Conservation (phyloP, 495 filamentous ascomycete genomes). For the Neurospora sp. region DNA sequence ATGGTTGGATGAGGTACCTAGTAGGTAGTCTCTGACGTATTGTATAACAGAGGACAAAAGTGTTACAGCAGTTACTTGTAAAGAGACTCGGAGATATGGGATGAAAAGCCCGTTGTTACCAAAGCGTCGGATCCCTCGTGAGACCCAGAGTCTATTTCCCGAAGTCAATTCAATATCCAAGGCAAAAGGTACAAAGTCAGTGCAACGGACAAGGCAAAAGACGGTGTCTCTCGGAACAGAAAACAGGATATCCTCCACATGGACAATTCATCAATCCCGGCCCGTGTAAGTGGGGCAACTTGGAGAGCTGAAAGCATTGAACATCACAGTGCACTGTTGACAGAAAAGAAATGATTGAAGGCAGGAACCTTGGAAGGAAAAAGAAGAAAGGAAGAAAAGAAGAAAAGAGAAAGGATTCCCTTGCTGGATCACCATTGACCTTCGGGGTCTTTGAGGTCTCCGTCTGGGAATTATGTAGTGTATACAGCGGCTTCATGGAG, state of each 20-base stretch:
- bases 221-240: neutral
- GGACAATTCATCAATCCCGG: neutral
- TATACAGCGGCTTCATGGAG: neutral
- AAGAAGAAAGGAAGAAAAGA: neutral
- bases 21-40: neutral
- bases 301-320: neutral
- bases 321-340: neutral
- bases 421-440: too few species aligned
- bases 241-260: neutral
- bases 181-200: neutral
- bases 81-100: neutral
- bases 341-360: neutral
- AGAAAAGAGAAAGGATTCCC: neutral
- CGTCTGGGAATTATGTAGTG: neutral
- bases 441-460: neutral
- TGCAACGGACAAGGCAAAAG: neutral
- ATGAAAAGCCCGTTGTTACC: neutral
- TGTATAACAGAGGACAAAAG: neutral
- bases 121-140: neutral
- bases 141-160: neutral
- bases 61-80: neutral
- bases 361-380: neutral
- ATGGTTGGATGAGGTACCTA: neutral
- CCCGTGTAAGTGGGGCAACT: neutral
- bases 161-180: neutral